Evolutionary conservation across 306 rosid genomes (phyloP), one percentile per base, ranked within the genome.

Genomic region (Biancaea sappan): DNA sequence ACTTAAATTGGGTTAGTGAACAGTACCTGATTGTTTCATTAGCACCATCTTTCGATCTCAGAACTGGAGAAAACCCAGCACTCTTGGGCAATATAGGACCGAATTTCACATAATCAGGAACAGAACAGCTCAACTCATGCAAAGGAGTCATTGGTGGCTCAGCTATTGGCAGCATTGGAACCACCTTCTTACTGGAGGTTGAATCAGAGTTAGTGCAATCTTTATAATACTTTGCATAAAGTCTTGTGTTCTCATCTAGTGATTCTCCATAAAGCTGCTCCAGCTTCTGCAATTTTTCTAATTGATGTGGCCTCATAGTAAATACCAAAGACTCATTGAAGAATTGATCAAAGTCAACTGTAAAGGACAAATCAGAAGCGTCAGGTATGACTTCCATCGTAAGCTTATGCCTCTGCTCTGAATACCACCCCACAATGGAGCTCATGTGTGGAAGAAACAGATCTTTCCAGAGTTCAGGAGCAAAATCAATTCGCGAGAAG

Each of bases 111-210:
- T 84, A 91, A 85, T 91, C 97, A 24, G 98, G 97, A 84, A 94
- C 63, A 5, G 94, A 88, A 38, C 85, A 57, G 80, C 93, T 91
- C 77, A 94, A 84, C 84, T 94, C 98, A 78, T 88, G 97, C 86
- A 89, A 77, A 76, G 97, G 97, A 69, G 97, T 91, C 96, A 85
- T 91, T 10, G 98, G 98, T 1, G 98, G 96, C 86, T 94, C 98
- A 0, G 96, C 98, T 72, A 94, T 94, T 25, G 98, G 97, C 77
- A 94, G 69, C 98, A 91, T 91, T 24, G 94, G 91, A 71, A 79
- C 69, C 56, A 87, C 80, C 84, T 85, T 94, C 86, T 86, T 91
- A 66, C 82, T 61, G 5, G 90, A 79, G 56, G 79, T 52, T 52
- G 93, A 85, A 81, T 94, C 92, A 53, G 73, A 64, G 71, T 76